Evolutionary conservation across 129 eudicot species (phyloP), one percentile per base, ranked within the genome.

Genomic region (Helichrysum umbraculigerum): DNA sequence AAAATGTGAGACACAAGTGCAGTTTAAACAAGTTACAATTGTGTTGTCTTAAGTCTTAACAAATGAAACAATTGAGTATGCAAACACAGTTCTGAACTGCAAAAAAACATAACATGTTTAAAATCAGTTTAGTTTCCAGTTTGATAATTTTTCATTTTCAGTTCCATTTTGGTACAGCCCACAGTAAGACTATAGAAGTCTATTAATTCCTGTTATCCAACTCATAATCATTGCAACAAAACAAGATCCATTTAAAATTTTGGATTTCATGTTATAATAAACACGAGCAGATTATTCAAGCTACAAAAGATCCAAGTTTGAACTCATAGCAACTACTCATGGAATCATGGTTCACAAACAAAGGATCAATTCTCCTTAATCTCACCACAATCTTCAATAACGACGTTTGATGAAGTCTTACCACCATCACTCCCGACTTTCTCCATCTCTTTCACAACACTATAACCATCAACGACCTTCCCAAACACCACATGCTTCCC

Each of bases 401-500:
- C 84, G 30, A 93, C 97, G 0, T 84, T 60, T 0, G 77, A 37
- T 39, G 76, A 37, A 65, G 92, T 82, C 11, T 14, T 21, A 5
- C 98, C 98, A 11, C 79, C 15, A n/a, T 56, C 83, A 0, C 88
- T 82, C 30, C 98, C 98, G 1, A 83, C 88, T 19, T 79, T 78
- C 79, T 93, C 97, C 97, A 93, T 93, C 74, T 72, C 79, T 76
- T 88, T 70, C 29, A 93, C 97, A 58, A 90, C 93, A 12, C 68
- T 70, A 71, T 85, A 88, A 16, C 97, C 98, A 37, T 90, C 97
- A 54, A 93, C 92, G 3, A 93, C 97, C 75, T 93, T 82, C 8
- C 98, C 98, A 66, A 93, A 93, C 61, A 93, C 97, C 70, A 93
- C 97, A 66, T 93, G 98, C 75, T 87, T 93, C 39, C 96, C 96